Conservation (phyloP, 257 asterid species). For the Petunia secreta region DNA sequence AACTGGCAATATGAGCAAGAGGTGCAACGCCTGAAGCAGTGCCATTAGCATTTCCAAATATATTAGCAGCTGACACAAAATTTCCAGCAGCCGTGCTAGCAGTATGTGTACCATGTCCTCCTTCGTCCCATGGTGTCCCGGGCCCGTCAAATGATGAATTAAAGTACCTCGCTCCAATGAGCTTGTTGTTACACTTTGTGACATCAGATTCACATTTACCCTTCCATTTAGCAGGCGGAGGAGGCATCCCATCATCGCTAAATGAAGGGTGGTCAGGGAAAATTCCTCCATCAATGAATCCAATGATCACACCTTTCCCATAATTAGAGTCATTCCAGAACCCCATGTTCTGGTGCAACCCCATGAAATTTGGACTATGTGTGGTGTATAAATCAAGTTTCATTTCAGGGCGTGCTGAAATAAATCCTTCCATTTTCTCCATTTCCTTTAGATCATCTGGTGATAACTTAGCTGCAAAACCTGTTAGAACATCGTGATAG, state of each 20-base stretch:
- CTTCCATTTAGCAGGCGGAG: slow-evolving; percentile 40
- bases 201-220: slow-evolving; percentile 35
- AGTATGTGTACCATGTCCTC: slow-evolving; percentile 44
- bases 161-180: slow-evolving; percentile 38
- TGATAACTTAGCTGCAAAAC: slow-evolving; percentile 39
- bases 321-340: slow-evolving; percentile 34
- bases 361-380: slow-evolving; percentile 31
- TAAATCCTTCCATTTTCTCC: slow-evolving; percentile 32
- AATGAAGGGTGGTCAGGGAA: slow-evolving; percentile 34
- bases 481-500: slow-evolving; percentile 30
- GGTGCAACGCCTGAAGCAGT: slow-evolving; percentile 49
- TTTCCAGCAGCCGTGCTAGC: slow-evolving; percentile 42
- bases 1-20: slow-evolving; percentile 39
- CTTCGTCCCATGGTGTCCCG: slow-evolving; percentile 12
- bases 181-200: slow-evolving; percentile 38
- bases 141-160: not conserved
- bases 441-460: slow-evolving; percentile 29
- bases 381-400: slow-evolving; percentile 25
- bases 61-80: slow-evolving; percentile 31
- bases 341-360: slow-evolving; percentile 25
- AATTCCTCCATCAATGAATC: slow-evolving; percentile 41
- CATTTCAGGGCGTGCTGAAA: slow-evolving; percentile 29
- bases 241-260: slow-evolving; percentile 28
- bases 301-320: slow-evolving; percentile 42
- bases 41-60: slow-evolving; percentile 39